Evolutionary conservation across 2,329 filamentous ascomycete genomes (phyloP), one percentile per base, ranked within the genome.

Genomic region (Phialocephala sp.): DNA sequence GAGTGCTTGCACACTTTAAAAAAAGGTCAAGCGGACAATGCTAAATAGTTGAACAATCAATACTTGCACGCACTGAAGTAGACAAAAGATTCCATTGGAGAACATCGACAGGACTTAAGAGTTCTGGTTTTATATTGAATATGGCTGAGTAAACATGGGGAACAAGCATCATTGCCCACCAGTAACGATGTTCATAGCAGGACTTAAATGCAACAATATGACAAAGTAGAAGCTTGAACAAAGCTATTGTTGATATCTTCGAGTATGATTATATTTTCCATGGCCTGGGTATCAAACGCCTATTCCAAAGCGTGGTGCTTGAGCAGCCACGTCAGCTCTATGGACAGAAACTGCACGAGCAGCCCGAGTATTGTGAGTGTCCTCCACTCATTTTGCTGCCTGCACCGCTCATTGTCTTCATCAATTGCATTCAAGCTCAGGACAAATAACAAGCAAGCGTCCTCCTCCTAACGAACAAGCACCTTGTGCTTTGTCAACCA

Each of bases 271-370:
- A 5, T 22, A 35, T 35, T 54, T 18, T 54, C 14, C 50, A 54
- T 15, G 22, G 22, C 24, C 50, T 24, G 50, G 50, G 50, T 54
- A 54, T 54, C 24, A 54, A 54, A 54, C 50, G 14, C 22, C 50
- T 32, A 15, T 50, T 35, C n/a, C 24, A 27, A 54, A 54, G 32
- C 20, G 14, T 35, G 24, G 8, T 54, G 22, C 50, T 54, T 54
- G 24, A 27, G 9, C 50, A 54, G 22, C 22, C 24, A 54, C 4
- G 12, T 5, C 11, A 32, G 1, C 8, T 5, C 4, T 54, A 11
- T 35, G 1, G 50, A 15, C 3, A 54, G 8, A 9, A 18, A 22
- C n/a, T 50, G 22, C 2, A 20, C 20, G 24, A 18, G 50, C 12
- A n/a, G 14, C 8, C 12, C 8, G 8, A 27, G 11, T 12, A 27